phyloP scores from a whole-genome alignment of 2,329 filamentous ascomycete species.

The Pyrenophora teres region DNA sequence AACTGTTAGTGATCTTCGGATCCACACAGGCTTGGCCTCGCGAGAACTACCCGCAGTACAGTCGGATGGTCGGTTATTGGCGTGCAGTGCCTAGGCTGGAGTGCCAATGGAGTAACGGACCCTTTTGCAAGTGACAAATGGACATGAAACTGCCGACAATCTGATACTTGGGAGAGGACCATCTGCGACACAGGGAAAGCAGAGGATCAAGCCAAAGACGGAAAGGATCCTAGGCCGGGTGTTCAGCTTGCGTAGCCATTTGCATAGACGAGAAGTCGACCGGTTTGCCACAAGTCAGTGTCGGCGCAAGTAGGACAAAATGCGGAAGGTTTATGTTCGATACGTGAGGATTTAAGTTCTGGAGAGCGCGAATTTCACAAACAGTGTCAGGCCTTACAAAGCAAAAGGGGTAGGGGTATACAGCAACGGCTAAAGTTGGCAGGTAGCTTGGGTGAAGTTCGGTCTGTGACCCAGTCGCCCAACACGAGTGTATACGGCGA shows the following conservation, averaged over 20 bases:
- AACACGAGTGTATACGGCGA: conserved; percentile 1
- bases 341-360: conserved; percentile 3
- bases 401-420: conserved; percentile 8
- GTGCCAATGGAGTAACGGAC: conserved; percentile 5
- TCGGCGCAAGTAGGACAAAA: not conserved
- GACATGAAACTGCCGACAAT: conserved; percentile 43
- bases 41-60: conserved; percentile 22
- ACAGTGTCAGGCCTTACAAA: not conserved
- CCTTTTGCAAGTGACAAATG: conserved; percentile 31
- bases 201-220: conserved; percentile 26
- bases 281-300: conserved; percentile 8
- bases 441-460: conserved; percentile 12
- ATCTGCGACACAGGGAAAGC: conserved; percentile 42
- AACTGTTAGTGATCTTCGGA: conserved; percentile 10
- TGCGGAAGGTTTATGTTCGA: conserved; percentile 1
- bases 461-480: conserved; percentile 18
- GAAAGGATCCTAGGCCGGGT: conserved; percentile 6
- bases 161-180: conserved; percentile 35
- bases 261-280: conserved; percentile 1
- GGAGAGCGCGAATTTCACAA: not conserved
- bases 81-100: conserved; percentile 13
- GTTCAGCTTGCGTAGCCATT: not conserved
- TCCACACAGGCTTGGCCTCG: conserved; percentile 7
- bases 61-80: conserved; percentile 15
- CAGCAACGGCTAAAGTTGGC: conserved; percentile 30